These are phyloP conservation scores for Pseudogymnoascus sp. DNA, from an alignment of 2,329 filamentous ascomycete species.

Conservation along the genomic window DNA sequence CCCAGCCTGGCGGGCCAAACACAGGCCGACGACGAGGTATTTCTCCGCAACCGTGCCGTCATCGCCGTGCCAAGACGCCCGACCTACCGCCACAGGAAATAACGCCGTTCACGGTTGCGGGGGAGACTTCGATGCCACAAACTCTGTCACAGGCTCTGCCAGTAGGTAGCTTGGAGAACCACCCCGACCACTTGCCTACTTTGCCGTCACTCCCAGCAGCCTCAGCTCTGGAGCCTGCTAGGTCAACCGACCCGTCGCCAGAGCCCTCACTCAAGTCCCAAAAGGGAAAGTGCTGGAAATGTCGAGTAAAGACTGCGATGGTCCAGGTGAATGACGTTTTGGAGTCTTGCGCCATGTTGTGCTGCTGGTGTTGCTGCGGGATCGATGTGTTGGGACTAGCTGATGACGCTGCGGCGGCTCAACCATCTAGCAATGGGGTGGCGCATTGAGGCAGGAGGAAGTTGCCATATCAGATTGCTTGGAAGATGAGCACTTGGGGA, in stretches of 20 bases:
- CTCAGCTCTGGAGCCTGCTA: not conserved
- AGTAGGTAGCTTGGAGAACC: not conserved
- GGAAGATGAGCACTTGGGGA: not conserved
- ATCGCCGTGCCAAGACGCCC: not conserved
- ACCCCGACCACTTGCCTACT: not conserved
- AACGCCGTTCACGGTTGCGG: not conserved
- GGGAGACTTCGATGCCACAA: not conserved
- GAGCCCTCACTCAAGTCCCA: not conserved
- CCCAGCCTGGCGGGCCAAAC: not conserved
- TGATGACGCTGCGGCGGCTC: not conserved
- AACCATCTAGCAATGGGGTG: not conserved
- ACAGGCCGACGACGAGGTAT: not conserved
- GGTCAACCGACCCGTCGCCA: not conserved
- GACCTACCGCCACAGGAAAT: not conserved
- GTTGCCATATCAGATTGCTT: not conserved
- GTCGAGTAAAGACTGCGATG: not conserved
- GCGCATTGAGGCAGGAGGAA: not conserved
- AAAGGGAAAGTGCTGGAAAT: constrained; percentile 9
- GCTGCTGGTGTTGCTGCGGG: constrained; percentile 5
- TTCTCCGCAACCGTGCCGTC: not conserved
- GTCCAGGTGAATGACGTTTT: not conserved
- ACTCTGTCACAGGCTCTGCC: not conserved
- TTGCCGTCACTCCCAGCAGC: not conserved
- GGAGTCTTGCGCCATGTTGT: not conserved
- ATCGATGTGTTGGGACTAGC: not conserved